Base-by-base conservation (phyloP, 805 yeast species). In the Candida ficus region DNA sequence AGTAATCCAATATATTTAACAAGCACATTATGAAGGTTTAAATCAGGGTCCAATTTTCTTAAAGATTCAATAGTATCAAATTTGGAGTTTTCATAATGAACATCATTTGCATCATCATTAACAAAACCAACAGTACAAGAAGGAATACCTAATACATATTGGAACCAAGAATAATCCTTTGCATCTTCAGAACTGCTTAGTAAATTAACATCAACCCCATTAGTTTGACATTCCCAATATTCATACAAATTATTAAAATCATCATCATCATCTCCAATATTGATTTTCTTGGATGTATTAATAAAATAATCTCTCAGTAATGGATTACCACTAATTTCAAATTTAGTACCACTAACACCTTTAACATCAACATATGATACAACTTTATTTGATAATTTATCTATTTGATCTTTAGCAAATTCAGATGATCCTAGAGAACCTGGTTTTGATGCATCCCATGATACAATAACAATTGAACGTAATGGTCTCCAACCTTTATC, bases 361-460 rank as follows among this genome's bases (percentile, higher is more conserved):
- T 70, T 71, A 29, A 80, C 57, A 11, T 60, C 57, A 35, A 86
- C 64, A 31, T 67, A 64, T 0, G 85, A 86, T 29, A 83, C 70
- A 1, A 75, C 80, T 32, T 71, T 68, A 29, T 64, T 67, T 35
- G 68, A 64, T 27, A 84, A 58, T 23, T 53, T 53, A 20, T 64
- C 54, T 3, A 69, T 63, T 39, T 75, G 66, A 35, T 77, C 76
- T 57, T 84, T 91, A 6, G 81, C 88, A 64, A 71, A 83, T 52
- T 86, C 93, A 0, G 93, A 80, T 0, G 89, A 78, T 1, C 95
- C 95, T 23, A 86, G 48, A 40, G 78, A 63, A 0, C 84, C 91
- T 46, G 74, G 75, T 53, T 80, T 87, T 48, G 80, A 89, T 27
- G 86, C 95, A 60, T 87, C 95, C 89, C 89, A 87, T 22, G 85